Evolutionary conservation across 768 basidiomycete species (phyloP).

Genomic region (Leccinum disarticulatum): DNA sequence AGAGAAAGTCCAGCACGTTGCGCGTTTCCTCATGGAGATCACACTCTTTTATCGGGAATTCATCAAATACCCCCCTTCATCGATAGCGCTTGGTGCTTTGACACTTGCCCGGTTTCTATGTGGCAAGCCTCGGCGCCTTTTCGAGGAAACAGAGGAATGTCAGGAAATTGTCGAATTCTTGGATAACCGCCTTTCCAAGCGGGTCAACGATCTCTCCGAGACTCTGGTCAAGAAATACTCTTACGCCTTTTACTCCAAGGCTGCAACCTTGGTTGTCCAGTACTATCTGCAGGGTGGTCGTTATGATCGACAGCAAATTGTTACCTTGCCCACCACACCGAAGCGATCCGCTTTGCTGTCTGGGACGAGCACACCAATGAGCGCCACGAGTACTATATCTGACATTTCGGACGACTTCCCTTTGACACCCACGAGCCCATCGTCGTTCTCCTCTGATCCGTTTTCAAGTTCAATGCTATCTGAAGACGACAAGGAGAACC

Average conservation of each 20-base stretch:
- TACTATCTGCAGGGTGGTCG: constrained; percentile 90
- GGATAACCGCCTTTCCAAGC: constrained; percentile 82
- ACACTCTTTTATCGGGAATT: constrained; percentile 98
- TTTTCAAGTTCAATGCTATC: constrained; percentile 60
- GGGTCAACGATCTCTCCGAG: constrained; percentile 91
- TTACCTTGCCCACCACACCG: constrained; percentile 64
- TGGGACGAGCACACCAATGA: constrained; percentile 70
- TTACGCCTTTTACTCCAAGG: constrained; percentile 94
- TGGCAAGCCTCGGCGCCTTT: constrained; percentile 71
- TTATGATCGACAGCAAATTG: constrained; percentile 50
- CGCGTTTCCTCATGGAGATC: constrained; percentile 98
- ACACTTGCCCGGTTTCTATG: constrained; percentile 88
- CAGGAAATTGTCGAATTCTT: constrained; percentile 82
- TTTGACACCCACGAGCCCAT: constrained; percentile 74
- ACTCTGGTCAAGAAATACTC: constrained; percentile 99
- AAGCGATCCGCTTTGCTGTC: constrained; percentile 41
- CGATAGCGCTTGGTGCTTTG: constrained; percentile 87
- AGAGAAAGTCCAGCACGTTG: constrained; percentile 89
- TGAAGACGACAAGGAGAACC: constrained; percentile 82
- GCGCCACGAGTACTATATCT: constrained; percentile 68
- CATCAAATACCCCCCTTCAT: constrained; percentile 78
- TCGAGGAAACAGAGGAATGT: constrained; percentile 84
- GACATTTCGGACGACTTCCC: constrained; percentile 85
- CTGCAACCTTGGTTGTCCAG: constrained; percentile 89
- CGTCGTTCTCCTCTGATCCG: constrained; percentile 37